Percentiles rank a stretch among this genome's conserved stretches.
Conservation (phyloP, 2,329 filamentous ascomycete genomes). For the Xylariales sp. region DNA sequence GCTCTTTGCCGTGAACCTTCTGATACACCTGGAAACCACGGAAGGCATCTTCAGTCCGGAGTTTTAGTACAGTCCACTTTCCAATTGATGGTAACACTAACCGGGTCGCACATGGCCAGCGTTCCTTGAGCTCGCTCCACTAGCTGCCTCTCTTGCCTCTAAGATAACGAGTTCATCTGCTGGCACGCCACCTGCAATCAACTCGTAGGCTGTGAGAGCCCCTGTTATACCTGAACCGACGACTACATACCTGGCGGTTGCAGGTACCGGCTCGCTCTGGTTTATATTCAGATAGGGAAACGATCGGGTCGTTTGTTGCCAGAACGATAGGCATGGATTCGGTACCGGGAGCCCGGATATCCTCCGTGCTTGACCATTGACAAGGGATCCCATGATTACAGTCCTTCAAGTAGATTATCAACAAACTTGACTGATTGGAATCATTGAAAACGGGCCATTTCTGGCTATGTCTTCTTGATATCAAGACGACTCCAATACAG, state of each 20-base stretch:
- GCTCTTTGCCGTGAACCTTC: conserved; percentile 34
- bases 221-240: conserved; percentile 40
- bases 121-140: conserved; percentile 38
- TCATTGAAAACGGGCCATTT: no score
- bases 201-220: conserved; percentile 33
- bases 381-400: background rate
- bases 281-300: conserved; percentile 38
- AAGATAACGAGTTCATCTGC: conserved; percentile 32
- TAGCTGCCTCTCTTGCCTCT: conserved; percentile 39
- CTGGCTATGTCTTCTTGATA: no score
- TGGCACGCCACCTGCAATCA: conserved; percentile 30
- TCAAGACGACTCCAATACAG: no score
- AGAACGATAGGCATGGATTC: conserved; percentile 29
- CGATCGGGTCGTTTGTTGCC: conserved; percentile 40
- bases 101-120: conserved; percentile 38
- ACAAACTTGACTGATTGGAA: no score
- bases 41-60: conserved; percentile 32
- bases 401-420: no score
- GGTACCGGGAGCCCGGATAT: conserved; percentile 18
- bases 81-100: background rate
- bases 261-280: conserved; percentile 22
- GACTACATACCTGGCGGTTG: conserved; percentile 29
- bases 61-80: no score
- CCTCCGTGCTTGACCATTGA: background rate
- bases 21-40: conserved; percentile 40